Percentiles rank a stretch among this genome's conserved stretches.
These are phyloP conservation scores for Pestalotiopsis fici DNA, from an alignment of 2,329 filamentous ascomycete species.

Conservation along the genomic window DNA sequence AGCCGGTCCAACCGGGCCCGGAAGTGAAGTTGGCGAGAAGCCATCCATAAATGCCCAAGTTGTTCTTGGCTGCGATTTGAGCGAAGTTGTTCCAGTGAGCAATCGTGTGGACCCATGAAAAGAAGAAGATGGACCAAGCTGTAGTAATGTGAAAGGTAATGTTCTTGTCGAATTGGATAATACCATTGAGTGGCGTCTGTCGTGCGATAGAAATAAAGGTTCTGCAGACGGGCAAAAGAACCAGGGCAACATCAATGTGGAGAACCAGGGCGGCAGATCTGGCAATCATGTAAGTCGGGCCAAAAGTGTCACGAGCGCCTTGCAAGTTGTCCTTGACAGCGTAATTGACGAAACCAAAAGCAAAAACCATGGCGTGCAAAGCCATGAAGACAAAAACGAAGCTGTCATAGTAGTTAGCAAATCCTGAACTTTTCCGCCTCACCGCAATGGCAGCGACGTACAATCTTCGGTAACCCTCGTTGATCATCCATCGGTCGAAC, in stretches of 20 bases:
- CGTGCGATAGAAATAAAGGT: slow-evolving; percentile 80
- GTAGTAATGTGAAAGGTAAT: slow-evolving; percentile 86
- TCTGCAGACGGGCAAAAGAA: slow-evolving; percentile 81
- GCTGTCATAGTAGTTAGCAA: slow-evolving; percentile 40
- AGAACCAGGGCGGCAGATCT: slow-evolving; percentile 74
- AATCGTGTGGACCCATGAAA: slow-evolving; percentile 83
- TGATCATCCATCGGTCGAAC: slow-evolving; percentile 87
- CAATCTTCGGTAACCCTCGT: slow-evolving; percentile 81
- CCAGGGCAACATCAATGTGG: slow-evolving; percentile 78
- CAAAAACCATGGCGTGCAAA: slow-evolving; percentile 75
- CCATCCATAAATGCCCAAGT: slow-evolving; percentile 77
- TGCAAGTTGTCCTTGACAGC: slow-evolving; percentile 75
- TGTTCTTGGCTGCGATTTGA: slow-evolving; percentile 72
- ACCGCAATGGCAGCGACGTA: slow-evolving; percentile 43
- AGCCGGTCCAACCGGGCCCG: slow-evolving; percentile 83
- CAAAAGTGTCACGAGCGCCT: slow-evolving; percentile 67
- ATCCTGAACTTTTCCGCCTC: neutral
- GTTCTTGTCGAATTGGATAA: slow-evolving; percentile 88
- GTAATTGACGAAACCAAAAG: slow-evolving; percentile 80
- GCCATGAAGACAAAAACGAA: slow-evolving; percentile 77
- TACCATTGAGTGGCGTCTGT: slow-evolving; percentile 80
- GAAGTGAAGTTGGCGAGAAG: slow-evolving; percentile 76
- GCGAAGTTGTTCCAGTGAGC: slow-evolving; percentile 88
- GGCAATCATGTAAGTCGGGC: slow-evolving; percentile 76
- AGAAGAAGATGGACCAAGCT: slow-evolving; percentile 87